These are phyloP conservation scores for Hypoxylon sp. DNA, from an alignment of 2,329 filamentous ascomycete species.

Conservation along the genomic window DNA sequence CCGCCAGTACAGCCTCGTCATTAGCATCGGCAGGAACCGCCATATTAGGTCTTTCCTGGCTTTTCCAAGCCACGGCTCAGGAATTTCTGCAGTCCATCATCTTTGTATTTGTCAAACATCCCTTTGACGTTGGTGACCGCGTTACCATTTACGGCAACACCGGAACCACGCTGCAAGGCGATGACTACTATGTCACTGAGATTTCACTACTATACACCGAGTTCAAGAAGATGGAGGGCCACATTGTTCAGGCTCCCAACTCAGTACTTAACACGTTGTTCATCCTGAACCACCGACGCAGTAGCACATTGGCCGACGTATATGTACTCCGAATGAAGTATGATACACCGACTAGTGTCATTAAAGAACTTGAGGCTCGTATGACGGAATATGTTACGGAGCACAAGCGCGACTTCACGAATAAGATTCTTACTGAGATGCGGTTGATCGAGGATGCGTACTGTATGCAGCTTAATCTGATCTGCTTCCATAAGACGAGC, in stretches of 20 bases:
- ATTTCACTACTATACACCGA: slow-evolving; percentile 94
- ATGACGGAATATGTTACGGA: slow-evolving; percentile 83
- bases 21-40: slow-evolving; percentile 89
- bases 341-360: slow-evolving; percentile 81
- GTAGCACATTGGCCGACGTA: slow-evolving; percentile 86
- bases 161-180: slow-evolving; percentile 77
- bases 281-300: slow-evolving; percentile 93
- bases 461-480: slow-evolving; percentile 86
- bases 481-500: slow-evolving; percentile 98
- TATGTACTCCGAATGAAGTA: slow-evolving; percentile 87
- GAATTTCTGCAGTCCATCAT: slow-evolving; percentile 94
- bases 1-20: slow-evolving; percentile 86
- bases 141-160: slow-evolving; percentile 92
- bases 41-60: slow-evolving; percentile 89
- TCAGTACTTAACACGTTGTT: slow-evolving; percentile 91
- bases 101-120: slow-evolving; percentile 97
- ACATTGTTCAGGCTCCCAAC: slow-evolving; percentile 95
- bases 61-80: slow-evolving; percentile 90
- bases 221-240: slow-evolving; percentile 98
- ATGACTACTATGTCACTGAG: slow-evolving; percentile 96
- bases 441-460: slow-evolving; percentile 82
- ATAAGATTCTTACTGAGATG: slow-evolving; percentile 86
- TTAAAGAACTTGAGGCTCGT: slow-evolving; percentile 80
- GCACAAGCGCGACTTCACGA: slow-evolving; percentile 90
- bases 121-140: slow-evolving; percentile 94